Conservation (phyloP, 1,139 yeast genomes). For the Blastobotrys illinoisensis region DNA sequence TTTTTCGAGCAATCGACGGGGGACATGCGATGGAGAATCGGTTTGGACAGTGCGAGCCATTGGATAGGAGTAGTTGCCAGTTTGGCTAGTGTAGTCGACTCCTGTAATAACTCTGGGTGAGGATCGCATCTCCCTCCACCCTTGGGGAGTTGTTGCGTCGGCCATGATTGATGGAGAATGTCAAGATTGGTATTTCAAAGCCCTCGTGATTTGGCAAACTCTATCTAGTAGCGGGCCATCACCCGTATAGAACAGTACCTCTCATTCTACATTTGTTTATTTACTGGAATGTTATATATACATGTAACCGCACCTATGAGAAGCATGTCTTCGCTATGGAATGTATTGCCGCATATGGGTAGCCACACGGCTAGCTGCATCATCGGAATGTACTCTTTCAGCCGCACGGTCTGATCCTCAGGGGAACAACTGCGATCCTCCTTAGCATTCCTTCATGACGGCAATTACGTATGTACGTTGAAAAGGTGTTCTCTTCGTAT, state of each 20-base stretch:
- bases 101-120: neutral
- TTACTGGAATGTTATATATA: neutral
- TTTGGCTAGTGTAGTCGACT: neutral
- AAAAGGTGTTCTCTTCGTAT: no score
- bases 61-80: neutral
- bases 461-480: no score
- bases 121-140: neutral
- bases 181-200: neutral
- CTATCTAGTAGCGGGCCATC: neutral
- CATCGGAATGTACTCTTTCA: neutral
- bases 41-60: neutral
- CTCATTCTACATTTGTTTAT: neutral
- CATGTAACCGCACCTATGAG: neutral
- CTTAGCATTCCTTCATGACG: no score
- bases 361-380: neutral
- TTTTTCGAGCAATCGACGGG: neutral
- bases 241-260: neutral
- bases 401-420: neutral
- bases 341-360: neutral
- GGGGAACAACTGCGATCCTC: no score
- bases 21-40: neutral
- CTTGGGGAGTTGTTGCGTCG: neutral
- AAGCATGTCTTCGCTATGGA: neutral
- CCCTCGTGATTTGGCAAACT: neutral
- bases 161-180: neutral